Base-by-base conservation (phyloP, 2,329 filamentous ascomycete genomes). In the Fonsecaea nubica region DNA sequence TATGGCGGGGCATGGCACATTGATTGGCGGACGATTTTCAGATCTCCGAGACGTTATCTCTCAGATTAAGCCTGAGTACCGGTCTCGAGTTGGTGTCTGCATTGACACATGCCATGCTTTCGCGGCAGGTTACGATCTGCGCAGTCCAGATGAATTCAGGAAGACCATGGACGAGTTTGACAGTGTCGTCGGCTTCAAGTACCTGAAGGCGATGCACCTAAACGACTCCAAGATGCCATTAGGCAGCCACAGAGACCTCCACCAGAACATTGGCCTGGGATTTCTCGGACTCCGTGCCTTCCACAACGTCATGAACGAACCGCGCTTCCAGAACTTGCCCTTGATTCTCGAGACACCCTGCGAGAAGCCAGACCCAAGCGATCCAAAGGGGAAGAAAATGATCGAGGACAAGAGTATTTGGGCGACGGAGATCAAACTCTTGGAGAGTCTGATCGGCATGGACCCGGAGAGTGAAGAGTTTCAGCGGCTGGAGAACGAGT, bases 311-410 rank as follows among this genome's bases (percentile, higher is more conserved):
- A 90, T 98, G 83, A 98, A 98, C 77, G 88, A 92, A 74, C 82
- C 85, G 32, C 83, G 87, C 1, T 90, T 98, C 66, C 86, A 90
- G 72, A 87, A 87, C 32, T 79, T 97, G 74, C 95, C 95, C 3
- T 92, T 99, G 87, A 89, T 99, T 1, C 85, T 99, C 7, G 95
- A 99, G 82, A 99, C 95, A n/a, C 95, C 95, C 5, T 94, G 95
- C 69, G 92, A 96, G 68, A 84, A 85, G 42, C 86, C 87, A 54
- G 88, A 86, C 59, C 56, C 71, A 21, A 64, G 68, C 7, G 69
- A 72, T 50, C 64, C 70, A 3, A 71, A 57, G 42, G 67, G 71
- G 1, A 68, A 69, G 67, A 74, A 67, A 64, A 73, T 40, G 53
- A 69, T 70, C 35, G 91, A 96, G 75, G 92, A 97, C 77, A 92